Evolutionary conservation across 495 filamentous ascomycete species (phyloP), one percentile per base, ranked within the genome.

Genomic region (Poronia punctata): DNA sequence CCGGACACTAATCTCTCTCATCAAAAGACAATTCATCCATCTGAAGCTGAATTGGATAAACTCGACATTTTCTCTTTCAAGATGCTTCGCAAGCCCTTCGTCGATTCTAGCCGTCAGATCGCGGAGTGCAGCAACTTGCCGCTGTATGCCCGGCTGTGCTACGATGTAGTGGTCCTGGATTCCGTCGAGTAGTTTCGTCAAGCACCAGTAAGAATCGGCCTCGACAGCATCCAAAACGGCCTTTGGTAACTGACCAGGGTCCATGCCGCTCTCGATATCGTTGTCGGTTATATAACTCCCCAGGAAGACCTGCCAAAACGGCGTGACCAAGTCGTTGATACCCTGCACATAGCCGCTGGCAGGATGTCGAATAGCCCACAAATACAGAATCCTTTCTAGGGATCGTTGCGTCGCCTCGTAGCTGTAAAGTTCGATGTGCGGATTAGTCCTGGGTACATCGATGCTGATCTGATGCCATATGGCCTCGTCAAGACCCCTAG

Each of bases 401-500:
- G 86, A 95, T 26, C 88, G 77, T 50, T 98, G 92, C 0, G 92
- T 97, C 12, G 90, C 88, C 61, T 97, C 93, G 59, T 94, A 98
- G 40, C 85, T 74, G 59, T 98, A 98, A 0, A 98, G 72, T 45
- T 88, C 82, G 31, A 98, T 80, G 65, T 97, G 93, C 17, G 92
- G 92, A 57, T 93, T 96, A 7, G 92, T 98, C 29, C 92, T 83
- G 6, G 92, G 92, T 15, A 98, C 93, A 59, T 98, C 92, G 54
- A 98, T 98, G 50, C 86, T 94, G 59, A 98, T 96, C 52, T 98
- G 92, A 60, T 98, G 92, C 92, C 92, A 98, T 36, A 98, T 79
- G 16, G 84, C 82, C 64, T 98, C 90, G 52, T 97, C 92, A 16
- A 98, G 69, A 6, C 92, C 92, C 52, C 88, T 71, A 19, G 67